Base-by-base conservation (phyloP, 805 yeast species). In the Yarrowia osloensis region DNA sequence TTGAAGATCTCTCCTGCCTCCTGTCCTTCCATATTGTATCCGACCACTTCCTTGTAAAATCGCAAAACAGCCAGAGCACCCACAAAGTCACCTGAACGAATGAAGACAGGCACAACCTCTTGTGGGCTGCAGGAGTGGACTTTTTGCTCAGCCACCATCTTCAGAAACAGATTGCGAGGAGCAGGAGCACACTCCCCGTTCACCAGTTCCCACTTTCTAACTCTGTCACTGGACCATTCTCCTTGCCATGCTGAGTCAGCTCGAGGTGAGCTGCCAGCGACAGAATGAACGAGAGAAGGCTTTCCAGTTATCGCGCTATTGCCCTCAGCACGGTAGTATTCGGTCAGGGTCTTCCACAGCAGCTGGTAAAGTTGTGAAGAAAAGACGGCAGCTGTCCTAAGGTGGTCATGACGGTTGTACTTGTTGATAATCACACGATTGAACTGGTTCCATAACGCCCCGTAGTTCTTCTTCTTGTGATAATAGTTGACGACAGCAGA, bases 11-110 rank as follows among this genome's bases (percentile, higher is more conserved):
- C 42, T 19, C 22, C 54, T 4, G 54, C 52, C n/a, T 61, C 66
- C 8, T 11, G 4, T 11, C 42, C 54, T 7, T 44, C 40, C 40
- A 61, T 4, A 17, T 44, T 33, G 13, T 44, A 61, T 3, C 66
- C 66, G 9, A 61, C 54, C 11, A 46, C 52, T 4, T 61, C 66
- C 42, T 61, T 61, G 66, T 61, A 61, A 44, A 61, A 61, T 17
- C 66, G 21, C 31, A 61, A 26, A 9, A 61, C 42, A 4, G 66
- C 52, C 15, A 61, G 19, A 11, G 66, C 66, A 1, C 66, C 66
- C 5, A 44, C 44, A 33, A 61, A 61, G 33, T 61, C 66, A 1
- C 54, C 66, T 2, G 66, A 61, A 11, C 54, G 39, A 24, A 61
- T 22, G 19, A 61, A 61, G 15, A 29, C 54, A 11, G 66, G 54